phyloP scores from a whole-genome alignment of 1,284 basidiomycete species.

The Meripilus lineatus region DNA sequence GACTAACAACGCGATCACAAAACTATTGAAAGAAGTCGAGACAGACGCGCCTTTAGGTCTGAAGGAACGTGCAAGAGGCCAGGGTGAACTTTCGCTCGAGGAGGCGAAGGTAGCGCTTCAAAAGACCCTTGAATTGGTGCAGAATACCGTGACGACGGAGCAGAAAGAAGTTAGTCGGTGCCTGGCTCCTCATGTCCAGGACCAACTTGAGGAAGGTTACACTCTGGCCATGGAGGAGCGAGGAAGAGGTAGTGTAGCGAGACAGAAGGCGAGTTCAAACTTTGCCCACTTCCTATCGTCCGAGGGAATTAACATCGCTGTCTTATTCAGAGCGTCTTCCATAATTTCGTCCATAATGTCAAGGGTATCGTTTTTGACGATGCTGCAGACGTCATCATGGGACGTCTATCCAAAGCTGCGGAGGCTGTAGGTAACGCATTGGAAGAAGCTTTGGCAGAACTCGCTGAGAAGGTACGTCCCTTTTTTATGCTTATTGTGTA shows the following conservation, averaged over 20 bases:
- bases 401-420: slow-evolving; percentile 40
- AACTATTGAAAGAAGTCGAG: slow-evolving; percentile 46
- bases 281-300: neutral
- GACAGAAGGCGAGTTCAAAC: slow-evolving; percentile 47
- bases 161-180: slow-evolving; percentile 58
- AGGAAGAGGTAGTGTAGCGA: slow-evolving; percentile 50
- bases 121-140: slow-evolving; percentile 44
- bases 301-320: no score
- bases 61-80: slow-evolving; percentile 45
- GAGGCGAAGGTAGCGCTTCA: slow-evolving; percentile 46
- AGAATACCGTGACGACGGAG: slow-evolving; percentile 43
- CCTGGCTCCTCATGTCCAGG: slow-evolving; percentile 52
- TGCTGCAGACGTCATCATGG: slow-evolving; percentile 46
- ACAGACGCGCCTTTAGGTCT: slow-evolving; percentile 44
- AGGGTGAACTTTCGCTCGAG: slow-evolving; percentile 46
- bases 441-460: slow-evolving; percentile 37
- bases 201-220: slow-evolving; percentile 46
- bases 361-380: slow-evolving; percentile 50
- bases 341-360: slow-evolving; percentile 33
- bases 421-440: slow-evolving; percentile 46
- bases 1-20: slow-evolving; percentile 33
- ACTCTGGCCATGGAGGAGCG: slow-evolving; percentile 46
- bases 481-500: neutral
- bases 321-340: slow-evolving; percentile 51
- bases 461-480: slow-evolving; percentile 49